Evolutionary conservation across 371 early-diverging fungal species (phyloP).

Genomic region (Dentiscutata heterogama): DNA sequence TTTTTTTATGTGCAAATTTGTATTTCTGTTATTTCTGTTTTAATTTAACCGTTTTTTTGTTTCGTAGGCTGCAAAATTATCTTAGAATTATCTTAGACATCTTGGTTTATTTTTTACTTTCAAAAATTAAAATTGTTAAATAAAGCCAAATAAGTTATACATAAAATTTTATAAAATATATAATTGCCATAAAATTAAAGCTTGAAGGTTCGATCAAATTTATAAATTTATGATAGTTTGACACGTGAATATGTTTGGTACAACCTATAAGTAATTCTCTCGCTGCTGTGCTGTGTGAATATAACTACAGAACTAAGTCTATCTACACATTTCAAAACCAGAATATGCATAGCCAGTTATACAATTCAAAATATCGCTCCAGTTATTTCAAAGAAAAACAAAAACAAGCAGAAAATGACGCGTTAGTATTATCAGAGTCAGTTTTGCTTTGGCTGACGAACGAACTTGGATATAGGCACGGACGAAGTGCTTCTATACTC

Average conservation of each 20-base stretch:
- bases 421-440: neutral
- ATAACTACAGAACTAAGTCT: too few relatives aligned
- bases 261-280: too few relatives aligned
- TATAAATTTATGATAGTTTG: too few relatives aligned
- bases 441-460: slow-evolving; percentile 21
- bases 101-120: too few relatives aligned
- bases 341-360: neutral
- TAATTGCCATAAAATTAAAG: too few relatives aligned
- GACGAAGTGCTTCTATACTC: neutral
- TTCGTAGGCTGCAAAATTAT: slow-evolving; percentile 29
- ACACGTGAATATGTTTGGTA: too few relatives aligned
- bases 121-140: too few relatives aligned
- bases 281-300: too few relatives aligned
- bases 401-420: slow-evolving; percentile 20
- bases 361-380: slow-evolving; percentile 1
- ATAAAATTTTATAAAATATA: too few relatives aligned
- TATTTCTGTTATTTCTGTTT: neutral
- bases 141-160: too few relatives aligned
- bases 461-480: slow-evolving; percentile 32
- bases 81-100: slow-evolving; percentile 26
- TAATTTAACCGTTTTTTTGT: neutral
- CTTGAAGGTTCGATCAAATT: too few relatives aligned
- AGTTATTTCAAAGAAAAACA: slow-evolving; percentile 33
- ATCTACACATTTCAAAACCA: too few relatives aligned
- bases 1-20: neutral